Conservation (phyloP, 129 eudicot species). For the Artemisia argyi region DNA sequence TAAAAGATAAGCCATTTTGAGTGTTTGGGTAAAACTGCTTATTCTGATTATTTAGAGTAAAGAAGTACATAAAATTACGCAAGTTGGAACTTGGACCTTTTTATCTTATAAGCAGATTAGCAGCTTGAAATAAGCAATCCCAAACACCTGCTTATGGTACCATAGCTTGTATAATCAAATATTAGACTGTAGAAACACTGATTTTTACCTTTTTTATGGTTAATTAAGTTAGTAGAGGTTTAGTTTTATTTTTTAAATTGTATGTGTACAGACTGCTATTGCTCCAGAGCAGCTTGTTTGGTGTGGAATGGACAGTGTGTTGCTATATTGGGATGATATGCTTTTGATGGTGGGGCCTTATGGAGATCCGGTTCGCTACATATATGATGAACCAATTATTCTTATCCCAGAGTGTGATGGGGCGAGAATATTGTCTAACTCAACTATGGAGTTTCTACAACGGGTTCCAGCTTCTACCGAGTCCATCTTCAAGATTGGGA, state of each 20-base stretch:
- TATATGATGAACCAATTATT: constrained; percentile 83
- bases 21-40: no score
- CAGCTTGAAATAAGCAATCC: no score
- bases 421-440: constrained; percentile 79
- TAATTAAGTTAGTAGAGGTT: no score
- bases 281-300: constrained; percentile 98
- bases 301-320: constrained; percentile 98
- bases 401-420: constrained; percentile 98
- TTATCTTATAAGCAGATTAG: no score
- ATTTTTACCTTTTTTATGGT: no score
- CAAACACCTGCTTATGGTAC: no score
- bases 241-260: not conserved
- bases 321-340: constrained; percentile 97
- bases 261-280: constrained; percentile 66
- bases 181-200: no score
- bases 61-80: no score
- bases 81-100: no score
- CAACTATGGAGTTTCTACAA: constrained; percentile 91
- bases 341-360: constrained; percentile 96
- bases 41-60: no score
- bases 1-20: not conserved
- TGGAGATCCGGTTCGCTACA: constrained; percentile 84
- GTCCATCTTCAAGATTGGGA: constrained; percentile 89
- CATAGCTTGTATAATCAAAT: no score
- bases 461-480: constrained; percentile 93